Percentiles rank a stretch among this genome's conserved stretches.
phyloP scores from a whole-genome alignment of 352 stramenopile genomes.

The Pythium dissimile region DNA sequence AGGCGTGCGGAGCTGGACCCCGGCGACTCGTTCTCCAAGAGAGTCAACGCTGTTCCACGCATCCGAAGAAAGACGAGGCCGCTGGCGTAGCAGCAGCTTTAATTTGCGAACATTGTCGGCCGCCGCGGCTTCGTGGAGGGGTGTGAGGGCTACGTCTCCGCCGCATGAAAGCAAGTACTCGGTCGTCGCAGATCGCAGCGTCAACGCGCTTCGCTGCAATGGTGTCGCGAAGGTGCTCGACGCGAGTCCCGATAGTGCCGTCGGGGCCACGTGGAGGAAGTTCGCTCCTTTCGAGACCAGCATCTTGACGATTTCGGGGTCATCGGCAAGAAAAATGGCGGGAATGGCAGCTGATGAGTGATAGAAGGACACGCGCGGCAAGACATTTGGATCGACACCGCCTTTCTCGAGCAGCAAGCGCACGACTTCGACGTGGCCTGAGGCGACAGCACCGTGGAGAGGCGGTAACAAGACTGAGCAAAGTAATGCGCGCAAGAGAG shows the following conservation, averaged over 20 bases:
- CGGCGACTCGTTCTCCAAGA: conserved; percentile 53
- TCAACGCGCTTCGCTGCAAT: conserved; percentile 65
- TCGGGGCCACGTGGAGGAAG: conserved; percentile 55
- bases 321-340: conserved; percentile 72
- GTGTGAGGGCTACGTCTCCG: conserved; percentile 71
- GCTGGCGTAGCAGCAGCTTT: conserved; percentile 34
- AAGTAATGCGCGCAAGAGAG: conserved; percentile 39
- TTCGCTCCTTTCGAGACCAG: conserved; percentile 63
- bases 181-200: conserved; percentile 50
- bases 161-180: conserved; percentile 65
- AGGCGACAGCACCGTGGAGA: conserved; percentile 62
- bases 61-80: background rate
- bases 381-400: conserved; percentile 52
- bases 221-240: conserved; percentile 44
- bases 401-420: conserved; percentile 47
- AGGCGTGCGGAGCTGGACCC: conserved; percentile 60
- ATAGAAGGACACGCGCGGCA: conserved; percentile 67
- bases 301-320: conserved; percentile 64
- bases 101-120: conserved; percentile 41
- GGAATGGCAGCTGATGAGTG: conserved; percentile 50
- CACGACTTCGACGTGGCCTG: conserved; percentile 61
- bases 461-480: conserved; percentile 69
- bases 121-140: conserved; percentile 68
- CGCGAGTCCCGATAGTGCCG: conserved; percentile 35
- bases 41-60: conserved; percentile 38